These are phyloP conservation scores for Hevea brasiliensis DNA, from an alignment of 345 rosid species.

Conservation along the genomic window DNA sequence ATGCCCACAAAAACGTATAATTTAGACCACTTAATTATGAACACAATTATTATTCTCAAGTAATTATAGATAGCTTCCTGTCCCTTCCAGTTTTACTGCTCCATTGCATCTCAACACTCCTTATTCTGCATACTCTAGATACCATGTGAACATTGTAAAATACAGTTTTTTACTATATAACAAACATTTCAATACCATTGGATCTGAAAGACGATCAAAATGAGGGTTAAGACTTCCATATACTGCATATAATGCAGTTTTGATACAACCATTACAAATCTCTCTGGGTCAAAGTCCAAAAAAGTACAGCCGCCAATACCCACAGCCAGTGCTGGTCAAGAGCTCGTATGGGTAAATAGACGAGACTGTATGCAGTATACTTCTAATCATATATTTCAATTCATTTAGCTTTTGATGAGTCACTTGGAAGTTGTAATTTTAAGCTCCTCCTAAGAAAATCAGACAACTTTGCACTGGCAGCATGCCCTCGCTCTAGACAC, in stretches of 20 bases:
- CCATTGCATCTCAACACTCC: too few species aligned
- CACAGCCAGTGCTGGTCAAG: neutral
- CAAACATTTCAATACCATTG: neutral
- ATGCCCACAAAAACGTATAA: too few species aligned
- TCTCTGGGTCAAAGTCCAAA: neutral
- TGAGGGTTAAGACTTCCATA: neutral
- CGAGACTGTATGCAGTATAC: neutral
- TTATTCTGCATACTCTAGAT: too few species aligned
- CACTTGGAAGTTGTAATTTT: constrained; percentile 48
- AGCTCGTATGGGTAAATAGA: neutral
- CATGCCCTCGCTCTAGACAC: constrained; percentile 68
- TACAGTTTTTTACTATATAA: too few species aligned
- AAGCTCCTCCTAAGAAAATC: constrained; percentile 76
- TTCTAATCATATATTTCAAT: neutral
- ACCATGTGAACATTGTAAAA: too few species aligned
- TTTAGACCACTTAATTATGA: too few species aligned
- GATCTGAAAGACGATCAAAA: neutral
- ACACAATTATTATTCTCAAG: too few species aligned
- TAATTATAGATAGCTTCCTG: too few species aligned
- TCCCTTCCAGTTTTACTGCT: too few species aligned
- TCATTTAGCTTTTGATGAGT: constrained; percentile 20
- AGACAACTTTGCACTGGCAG: constrained; percentile 67
- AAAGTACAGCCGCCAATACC: neutral
- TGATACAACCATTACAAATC: neutral
- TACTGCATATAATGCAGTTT: neutral